These are phyloP conservation scores for Microsporum audouinii DNA, from an alignment of 2,329 filamentous ascomycete genomes.

Conservation along the genomic window DNA sequence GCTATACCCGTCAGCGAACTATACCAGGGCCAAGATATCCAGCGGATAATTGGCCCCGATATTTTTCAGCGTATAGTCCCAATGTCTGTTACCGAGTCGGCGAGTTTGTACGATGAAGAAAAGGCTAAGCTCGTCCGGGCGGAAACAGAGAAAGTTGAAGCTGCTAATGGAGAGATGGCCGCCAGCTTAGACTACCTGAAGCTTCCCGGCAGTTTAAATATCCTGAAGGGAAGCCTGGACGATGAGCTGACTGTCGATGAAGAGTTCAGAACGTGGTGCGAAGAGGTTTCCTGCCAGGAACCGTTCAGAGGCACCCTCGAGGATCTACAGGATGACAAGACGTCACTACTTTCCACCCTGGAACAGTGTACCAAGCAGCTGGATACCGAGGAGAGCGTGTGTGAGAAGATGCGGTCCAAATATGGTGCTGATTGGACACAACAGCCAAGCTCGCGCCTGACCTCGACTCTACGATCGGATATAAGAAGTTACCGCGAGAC, in stretches of 20 bases:
- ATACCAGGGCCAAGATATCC: slow-evolving; percentile 94
- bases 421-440: slow-evolving; percentile 95
- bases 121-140: slow-evolving; percentile 92
- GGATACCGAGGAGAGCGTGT: slow-evolving; percentile 94
- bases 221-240: slow-evolving; percentile 57
- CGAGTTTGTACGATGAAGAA: slow-evolving; percentile 94
- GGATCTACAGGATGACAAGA: slow-evolving; percentile 63
- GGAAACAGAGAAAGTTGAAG: slow-evolving; percentile 85
- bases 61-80: slow-evolving; percentile 96
- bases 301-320: slow-evolving; percentile 71
- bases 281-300: slow-evolving; percentile 78
- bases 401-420: slow-evolving; percentile 98
- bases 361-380: slow-evolving; percentile 77
- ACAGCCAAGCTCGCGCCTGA: slow-evolving; percentile 83
- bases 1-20: slow-evolving; percentile 94
- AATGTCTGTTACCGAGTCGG: slow-evolving; percentile 89
- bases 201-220: slow-evolving; percentile 75
- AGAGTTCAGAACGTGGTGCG: slow-evolving; percentile 88
- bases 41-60: slow-evolving; percentile 90
- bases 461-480: slow-evolving; percentile 74
- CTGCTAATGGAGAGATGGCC: slow-evolving; percentile 89
- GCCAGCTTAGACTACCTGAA: slow-evolving; percentile 89
- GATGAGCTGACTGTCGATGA: slow-evolving; percentile 67
- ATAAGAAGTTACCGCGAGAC: slow-evolving; percentile 80
- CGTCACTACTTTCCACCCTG: slow-evolving; percentile 57